Base-by-base conservation (phyloP, 2,329 filamentous ascomycete species). In the Fusarium multiceps region DNA sequence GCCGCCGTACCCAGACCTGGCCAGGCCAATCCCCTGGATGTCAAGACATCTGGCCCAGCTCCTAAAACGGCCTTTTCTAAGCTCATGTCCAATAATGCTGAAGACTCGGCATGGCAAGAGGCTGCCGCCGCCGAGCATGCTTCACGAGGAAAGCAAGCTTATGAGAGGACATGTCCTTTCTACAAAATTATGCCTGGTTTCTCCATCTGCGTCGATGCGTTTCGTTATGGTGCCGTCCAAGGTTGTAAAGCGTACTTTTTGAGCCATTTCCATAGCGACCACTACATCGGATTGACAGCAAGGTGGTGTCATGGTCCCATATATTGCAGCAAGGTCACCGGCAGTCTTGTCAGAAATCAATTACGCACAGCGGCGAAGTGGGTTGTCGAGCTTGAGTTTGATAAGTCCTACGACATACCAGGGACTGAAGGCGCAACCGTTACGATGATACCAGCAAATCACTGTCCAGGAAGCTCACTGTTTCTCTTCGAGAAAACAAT, bases 141-240 rank as follows among this genome's bases (percentile, higher is more conserved):
- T 2, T 90, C 94, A 4, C 88, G 93, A 42, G 95, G 96, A 23
- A 96, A 93, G 76, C 93, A 92, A 20, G 91, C 94, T 0, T 96
- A 95, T 75, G 88, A 95, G 75, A 89, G 96, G 50, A 98, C 93
- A 0, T 99, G 96, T 76, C 96, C 96, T 0, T 99, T 99, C 75
- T 99, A 99, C 84, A 99, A 99, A 80, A 98, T 98, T 69, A 90
- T 99, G 82, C 94, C 95, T 1, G 94, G 93, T 0, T 92, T 98
- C 75, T 93, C 87, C 69, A 97, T 98, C 55, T 97, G 93, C 61
- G 96, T 99, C 1, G 96, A 99, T 79, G 96, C 96, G 0, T 97
- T 99, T 76, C 90, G 95, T 21, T 99, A 98, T 76, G 96, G 96
- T 4, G 93, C 94, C 6, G 93, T 99, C 1, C 87, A 97, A 76